Percentiles rank a stretch among this genome's conserved stretches.
phyloP scores from a whole-genome alignment of 371 early-diverging fungal species.

The Mucor mucedo region DNA sequence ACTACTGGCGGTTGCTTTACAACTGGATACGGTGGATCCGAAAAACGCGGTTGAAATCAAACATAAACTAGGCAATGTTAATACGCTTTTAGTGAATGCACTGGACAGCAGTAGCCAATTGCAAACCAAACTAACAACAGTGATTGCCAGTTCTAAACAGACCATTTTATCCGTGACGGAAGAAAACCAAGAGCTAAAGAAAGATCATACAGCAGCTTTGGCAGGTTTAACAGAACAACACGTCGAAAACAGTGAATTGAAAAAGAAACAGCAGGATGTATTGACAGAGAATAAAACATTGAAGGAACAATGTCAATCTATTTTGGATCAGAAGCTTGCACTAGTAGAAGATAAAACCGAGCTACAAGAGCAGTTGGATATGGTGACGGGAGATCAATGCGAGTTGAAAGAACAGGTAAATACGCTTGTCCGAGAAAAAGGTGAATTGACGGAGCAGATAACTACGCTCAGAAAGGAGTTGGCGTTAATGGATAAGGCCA shows the following conservation, averaged over 20 bases:
- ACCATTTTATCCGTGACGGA: constrained; percentile 4
- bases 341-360: not conserved
- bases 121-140: constrained; percentile 7
- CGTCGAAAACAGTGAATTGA: not conserved
- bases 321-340: not conserved
- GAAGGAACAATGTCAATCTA: not conserved
- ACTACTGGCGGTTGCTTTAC: constrained; percentile 13
- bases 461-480: no score
- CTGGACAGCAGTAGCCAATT: constrained; percentile 7
- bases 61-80: constrained; percentile 3
- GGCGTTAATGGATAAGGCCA: no score
- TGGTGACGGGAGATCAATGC: not conserved
- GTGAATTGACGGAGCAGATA: no score
- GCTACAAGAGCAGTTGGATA: constrained; percentile 7
- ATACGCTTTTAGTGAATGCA: constrained; percentile 2
- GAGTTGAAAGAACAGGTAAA: not conserved
- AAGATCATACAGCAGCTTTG: not conserved
- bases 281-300: not conserved
- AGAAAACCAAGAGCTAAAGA: constrained; percentile 10
- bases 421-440: no score
- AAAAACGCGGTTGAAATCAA: constrained; percentile 11
- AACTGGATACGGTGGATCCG: constrained; percentile 13
- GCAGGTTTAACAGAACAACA: no score
- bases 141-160: constrained; percentile 18
- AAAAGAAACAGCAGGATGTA: not conserved